phyloP scores from a whole-genome alignment of 2,329 filamentous ascomycete species.

The Trichoderma afroharzianum region DNA sequence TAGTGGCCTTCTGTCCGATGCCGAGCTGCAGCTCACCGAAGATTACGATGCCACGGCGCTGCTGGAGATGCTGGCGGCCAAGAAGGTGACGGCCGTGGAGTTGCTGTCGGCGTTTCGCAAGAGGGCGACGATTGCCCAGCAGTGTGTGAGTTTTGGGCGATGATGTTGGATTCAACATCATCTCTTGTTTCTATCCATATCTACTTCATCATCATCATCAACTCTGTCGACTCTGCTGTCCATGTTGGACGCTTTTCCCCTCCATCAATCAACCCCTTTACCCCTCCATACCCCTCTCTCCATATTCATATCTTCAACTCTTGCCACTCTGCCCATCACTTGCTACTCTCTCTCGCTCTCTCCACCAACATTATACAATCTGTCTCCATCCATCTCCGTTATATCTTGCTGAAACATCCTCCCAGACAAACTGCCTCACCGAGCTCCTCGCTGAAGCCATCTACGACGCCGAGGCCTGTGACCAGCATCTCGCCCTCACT shows the following conservation, averaged over 20 bases:
- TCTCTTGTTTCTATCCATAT: background rate
- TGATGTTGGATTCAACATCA: background rate
- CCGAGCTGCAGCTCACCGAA: conserved; percentile 9
- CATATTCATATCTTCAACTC: background rate
- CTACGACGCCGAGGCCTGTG: conserved; percentile 11
- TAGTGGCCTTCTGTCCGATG: background rate
- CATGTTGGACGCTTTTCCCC: background rate
- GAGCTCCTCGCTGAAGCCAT: conserved; percentile 15
- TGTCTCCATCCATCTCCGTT: background rate
- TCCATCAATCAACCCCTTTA: background rate
- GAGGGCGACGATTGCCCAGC: conserved; percentile 14
- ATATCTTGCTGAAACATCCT: no score
- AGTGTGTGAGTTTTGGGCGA: background rate
- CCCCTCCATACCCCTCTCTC: background rate
- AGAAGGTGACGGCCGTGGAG: conserved; percentile 4
- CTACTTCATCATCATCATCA: background rate
- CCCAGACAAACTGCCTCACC: conserved; percentile 12
- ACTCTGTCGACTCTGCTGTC: background rate
- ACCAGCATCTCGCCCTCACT: conserved; percentile 5
- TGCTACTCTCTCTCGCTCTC: background rate
- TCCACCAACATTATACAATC: no score
- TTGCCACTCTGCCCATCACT: background rate
- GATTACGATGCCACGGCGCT: conserved; percentile 12
- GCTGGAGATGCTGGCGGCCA: conserved; percentile 11
- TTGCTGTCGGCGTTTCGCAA: conserved; percentile 10